Evolutionary conservation across 495 filamentous ascomycete genomes (phyloP).

Genomic region (Xylaria grammica): DNA sequence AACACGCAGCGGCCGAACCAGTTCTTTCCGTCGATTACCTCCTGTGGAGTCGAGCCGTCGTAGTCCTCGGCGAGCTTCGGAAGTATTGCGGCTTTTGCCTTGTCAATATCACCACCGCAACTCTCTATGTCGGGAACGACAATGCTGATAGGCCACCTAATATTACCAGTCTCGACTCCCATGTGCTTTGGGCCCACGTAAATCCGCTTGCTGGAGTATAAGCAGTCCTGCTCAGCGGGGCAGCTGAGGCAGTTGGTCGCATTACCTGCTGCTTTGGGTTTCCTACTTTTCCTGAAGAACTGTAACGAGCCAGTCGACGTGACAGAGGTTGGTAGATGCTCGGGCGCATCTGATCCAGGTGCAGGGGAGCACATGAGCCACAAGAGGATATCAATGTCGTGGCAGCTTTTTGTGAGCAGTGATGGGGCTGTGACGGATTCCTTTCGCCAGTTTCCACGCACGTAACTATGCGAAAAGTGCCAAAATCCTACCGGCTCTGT

Average conservation of each 20-base stretch:
- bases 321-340: slow-evolving; percentile 77
- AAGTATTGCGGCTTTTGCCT: slow-evolving; percentile 48
- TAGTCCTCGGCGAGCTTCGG: slow-evolving; percentile 72
- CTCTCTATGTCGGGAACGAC: slow-evolving; percentile 92
- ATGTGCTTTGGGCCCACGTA: slow-evolving; percentile 62
- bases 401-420: slow-evolving; percentile 91
- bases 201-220: slow-evolving; percentile 81
- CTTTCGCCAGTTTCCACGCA: slow-evolving; percentile 92
- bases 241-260: slow-evolving; percentile 92
- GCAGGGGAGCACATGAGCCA: slow-evolving; percentile 82
- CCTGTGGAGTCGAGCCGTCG: slow-evolving; percentile 49
- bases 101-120: slow-evolving; percentile 50
- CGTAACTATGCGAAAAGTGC: slow-evolving; percentile 95
- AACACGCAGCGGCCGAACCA: slow-evolving; percentile 97
- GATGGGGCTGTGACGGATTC: slow-evolving; percentile 73
- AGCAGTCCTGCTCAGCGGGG: slow-evolving; percentile 68
- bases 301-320: slow-evolving; percentile 72
- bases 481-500: slow-evolving; percentile 95
- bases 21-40: slow-evolving; percentile 63
- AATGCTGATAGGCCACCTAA: slow-evolving; percentile 82
- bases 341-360: slow-evolving; percentile 39
- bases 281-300: slow-evolving; percentile 74
- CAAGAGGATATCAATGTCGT: slow-evolving; percentile 89
- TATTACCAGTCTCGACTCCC: slow-evolving; percentile 60
- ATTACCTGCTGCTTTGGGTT: slow-evolving; percentile 71